Base-by-base conservation (phyloP, 2,329 filamentous ascomycete genomes). In the Cladosporium halotolerans region DNA sequence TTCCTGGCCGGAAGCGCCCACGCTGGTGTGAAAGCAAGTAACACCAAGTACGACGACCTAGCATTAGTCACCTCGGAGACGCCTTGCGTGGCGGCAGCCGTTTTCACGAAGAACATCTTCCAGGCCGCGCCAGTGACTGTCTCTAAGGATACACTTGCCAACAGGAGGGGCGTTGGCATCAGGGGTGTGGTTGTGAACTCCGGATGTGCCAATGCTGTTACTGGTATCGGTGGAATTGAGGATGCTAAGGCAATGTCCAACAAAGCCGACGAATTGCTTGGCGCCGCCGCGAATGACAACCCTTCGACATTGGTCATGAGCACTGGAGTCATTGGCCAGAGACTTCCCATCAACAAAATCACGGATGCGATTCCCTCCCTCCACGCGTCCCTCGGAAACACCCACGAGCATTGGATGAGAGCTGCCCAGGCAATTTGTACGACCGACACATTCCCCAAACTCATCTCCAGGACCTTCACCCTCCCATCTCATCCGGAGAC, bases 41-140 rank as follows among this genome's bases (percentile, higher is more conserved):
- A 97, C 73, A 96, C 88, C 47, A 87, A 82, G 58, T 91, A 91
- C 71, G 90, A 92, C 32, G 93, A 99, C 69, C 80, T 99, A 46
- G 89, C 91, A 34, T 79, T 99, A 60, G 80, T 99, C 59, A 84
- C 86, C 14, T 97, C 93, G 6, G 89, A 96, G 64, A 79, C 79
- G 49, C 89, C 91, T 52, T 96, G 90, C 70, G 80, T 88, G 6
- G 91, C 86, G 9, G 89, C 91, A 0, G 93, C 90, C 6, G 91
- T 97, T 43, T 96, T 97, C 75, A 99, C 93, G 52, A 95, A 90
- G 72, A 99, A 99, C 76, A 91, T 92, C 71, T 99, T 99, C 74
- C 91, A 96, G 72, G 93, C 93, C 14, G 93, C 93, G 9, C 93
- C 93, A 4, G 92, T 99, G 42, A 89, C 88, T 31, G 87, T 95